Evolutionary conservation across 2,329 filamentous ascomycete species (phyloP).

Genomic region (Fusarium chaquense): DNA sequence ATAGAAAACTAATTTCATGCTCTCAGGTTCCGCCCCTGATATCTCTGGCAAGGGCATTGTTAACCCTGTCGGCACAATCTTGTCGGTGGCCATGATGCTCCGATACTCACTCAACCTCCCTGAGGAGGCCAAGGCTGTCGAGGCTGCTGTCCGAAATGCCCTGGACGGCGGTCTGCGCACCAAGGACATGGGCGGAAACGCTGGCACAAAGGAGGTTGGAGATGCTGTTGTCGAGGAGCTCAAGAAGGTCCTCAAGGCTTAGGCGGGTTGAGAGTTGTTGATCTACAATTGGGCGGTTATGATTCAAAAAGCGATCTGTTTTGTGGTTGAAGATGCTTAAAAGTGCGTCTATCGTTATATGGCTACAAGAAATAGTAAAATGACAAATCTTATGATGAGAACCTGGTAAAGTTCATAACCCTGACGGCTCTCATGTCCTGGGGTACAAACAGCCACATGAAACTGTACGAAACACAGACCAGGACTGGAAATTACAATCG

Average conservation of each 20-base stretch:
- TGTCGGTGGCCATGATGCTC: conserved; percentile 95
- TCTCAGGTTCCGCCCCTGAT: conserved; percentile 56
- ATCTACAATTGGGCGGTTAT: background rate
- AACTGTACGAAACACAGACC: background rate
- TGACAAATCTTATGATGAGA: background rate
- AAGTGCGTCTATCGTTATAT: background rate
- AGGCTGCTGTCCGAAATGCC: conserved; percentile 82
- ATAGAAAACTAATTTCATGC: background rate
- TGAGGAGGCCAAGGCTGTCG: conserved; percentile 80
- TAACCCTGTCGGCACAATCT: conserved; percentile 88
- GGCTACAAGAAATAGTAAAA: conserved; percentile 10
- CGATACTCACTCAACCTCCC: conserved; percentile 89
- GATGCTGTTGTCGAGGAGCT: conserved; percentile 82
- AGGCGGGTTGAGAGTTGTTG: background rate
- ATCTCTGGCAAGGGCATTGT: conserved; percentile 93
- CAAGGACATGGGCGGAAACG: conserved; percentile 84
- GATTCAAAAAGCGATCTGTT: conserved; percentile 10
- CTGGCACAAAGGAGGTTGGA: conserved; percentile 77
- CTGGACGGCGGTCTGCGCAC: conserved; percentile 85
- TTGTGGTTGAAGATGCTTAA: background rate
- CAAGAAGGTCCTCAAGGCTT: conserved; percentile 70
- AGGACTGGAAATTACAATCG: background rate
- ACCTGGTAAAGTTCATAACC: background rate
- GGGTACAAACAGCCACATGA: background rate
- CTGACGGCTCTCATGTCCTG: background rate